Conservation (phyloP, 805 yeast species). For the Nematodospora valgi region DNA sequence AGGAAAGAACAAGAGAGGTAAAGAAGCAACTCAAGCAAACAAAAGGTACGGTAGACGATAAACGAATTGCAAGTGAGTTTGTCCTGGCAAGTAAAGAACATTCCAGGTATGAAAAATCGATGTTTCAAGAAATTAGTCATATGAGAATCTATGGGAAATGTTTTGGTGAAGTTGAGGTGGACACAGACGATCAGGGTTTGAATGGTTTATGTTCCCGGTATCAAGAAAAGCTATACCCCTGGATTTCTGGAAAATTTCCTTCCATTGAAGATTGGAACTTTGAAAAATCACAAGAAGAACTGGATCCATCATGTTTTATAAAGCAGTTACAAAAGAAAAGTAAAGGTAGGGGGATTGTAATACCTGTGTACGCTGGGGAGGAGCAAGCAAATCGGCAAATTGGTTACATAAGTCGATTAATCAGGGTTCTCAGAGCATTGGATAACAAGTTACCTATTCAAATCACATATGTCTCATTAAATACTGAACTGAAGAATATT, state of each 20-base stretch:
- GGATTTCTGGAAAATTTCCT: conserved; percentile 27
- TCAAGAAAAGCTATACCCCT: conserved; percentile 23
- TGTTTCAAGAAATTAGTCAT: conserved; percentile 18
- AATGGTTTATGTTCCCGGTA: conserved; percentile 3
- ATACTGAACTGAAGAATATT: conserved; percentile 11
- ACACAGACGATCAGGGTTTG: conserved; percentile 13
- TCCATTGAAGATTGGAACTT: conserved; percentile 16
- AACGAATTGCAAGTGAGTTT: not conserved
- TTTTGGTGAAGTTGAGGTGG: conserved; percentile 11
- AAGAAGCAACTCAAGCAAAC: conserved; percentile 11
- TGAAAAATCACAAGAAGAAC: conserved; percentile 5
- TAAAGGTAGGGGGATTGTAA: conserved; percentile 30
- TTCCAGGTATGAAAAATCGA: conserved; percentile 13
- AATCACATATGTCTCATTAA: conserved; percentile 15
- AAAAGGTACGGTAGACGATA: not conserved
- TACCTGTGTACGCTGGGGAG: too few species aligned
- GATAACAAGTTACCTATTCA: conserved; percentile 29
- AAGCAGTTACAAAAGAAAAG: conserved; percentile 11
- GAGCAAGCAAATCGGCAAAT: too few species aligned
- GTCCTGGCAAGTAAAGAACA: not conserved
- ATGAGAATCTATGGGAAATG: conserved; percentile 26
- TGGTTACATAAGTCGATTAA: conserved; percentile 16
- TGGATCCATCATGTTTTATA: conserved; percentile 17
- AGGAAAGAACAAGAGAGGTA: conserved; percentile 14
- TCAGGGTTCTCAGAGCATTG: conserved; percentile 23